Conservation (phyloP, 1,139 yeast species). For the Debaryomycetaceae sp. region DNA sequence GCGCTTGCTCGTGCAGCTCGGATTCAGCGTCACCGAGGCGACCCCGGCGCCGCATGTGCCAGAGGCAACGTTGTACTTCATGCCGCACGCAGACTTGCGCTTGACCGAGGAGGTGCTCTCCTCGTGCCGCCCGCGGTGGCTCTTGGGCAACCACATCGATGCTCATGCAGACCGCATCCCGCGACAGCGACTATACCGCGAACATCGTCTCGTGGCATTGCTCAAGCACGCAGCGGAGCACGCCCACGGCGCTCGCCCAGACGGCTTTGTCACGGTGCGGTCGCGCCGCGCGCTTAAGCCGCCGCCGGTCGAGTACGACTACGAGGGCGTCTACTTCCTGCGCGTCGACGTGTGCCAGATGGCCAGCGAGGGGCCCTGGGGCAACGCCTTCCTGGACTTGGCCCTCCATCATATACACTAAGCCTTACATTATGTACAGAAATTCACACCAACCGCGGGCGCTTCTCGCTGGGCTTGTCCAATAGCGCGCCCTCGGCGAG, state of each 20-base stretch:
- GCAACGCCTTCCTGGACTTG: constrained; percentile 51
- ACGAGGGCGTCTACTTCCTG: constrained; percentile 29
- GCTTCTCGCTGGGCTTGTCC: too few species aligned
- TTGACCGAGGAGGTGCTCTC: constrained; percentile 46
- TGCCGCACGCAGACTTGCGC: constrained; percentile 73
- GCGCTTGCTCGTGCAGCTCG: constrained; percentile 19
- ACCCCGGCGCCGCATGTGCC: constrained; percentile 1
- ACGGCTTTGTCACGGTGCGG: too few species aligned
- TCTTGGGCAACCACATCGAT: constrained; percentile 47
- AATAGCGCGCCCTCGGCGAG: too few species aligned
- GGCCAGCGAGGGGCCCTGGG: constrained; percentile 38
- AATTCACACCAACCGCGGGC: too few species aligned
- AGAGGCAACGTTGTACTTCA: constrained; percentile 40
- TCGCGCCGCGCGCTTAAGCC: not conserved
- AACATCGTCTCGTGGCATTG: constrained; percentile 39
- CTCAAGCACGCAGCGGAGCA: constrained; percentile 26
- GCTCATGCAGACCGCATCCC: constrained; percentile 52
- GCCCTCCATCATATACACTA: constrained; percentile 34
- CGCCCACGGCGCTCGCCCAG: too few species aligned
- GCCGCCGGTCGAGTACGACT: constrained; percentile 27
- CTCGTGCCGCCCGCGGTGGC: constrained; percentile 24
- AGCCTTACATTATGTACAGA: too few species aligned
- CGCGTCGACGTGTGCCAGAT: constrained; percentile 13
- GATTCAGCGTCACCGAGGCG: constrained; percentile 14
- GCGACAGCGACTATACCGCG: constrained; percentile 32